phyloP scores from a whole-genome alignment of 352 stramenopile genomes.

The Phytophthora fragariae region DNA sequence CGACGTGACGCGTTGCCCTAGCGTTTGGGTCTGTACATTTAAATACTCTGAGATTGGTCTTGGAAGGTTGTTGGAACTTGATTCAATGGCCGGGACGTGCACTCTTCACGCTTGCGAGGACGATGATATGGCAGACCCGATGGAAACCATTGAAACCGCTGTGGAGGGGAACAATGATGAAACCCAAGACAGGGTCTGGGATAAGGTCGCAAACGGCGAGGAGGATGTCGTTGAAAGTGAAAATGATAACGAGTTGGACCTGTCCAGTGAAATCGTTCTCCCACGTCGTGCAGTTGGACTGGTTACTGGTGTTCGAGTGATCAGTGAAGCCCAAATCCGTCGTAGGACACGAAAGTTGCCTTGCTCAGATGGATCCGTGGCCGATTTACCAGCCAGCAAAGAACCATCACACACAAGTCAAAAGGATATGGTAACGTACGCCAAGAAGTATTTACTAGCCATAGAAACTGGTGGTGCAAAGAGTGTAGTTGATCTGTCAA shows the following conservation, averaged over 20 bases:
- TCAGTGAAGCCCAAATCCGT: constrained; percentile 11
- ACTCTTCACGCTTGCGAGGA: constrained; percentile 3
- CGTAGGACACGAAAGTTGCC: constrained; percentile 7
- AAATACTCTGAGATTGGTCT: constrained; percentile 3
- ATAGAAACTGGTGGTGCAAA: not conserved
- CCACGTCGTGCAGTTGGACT: not conserved
- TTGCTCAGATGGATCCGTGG: not conserved
- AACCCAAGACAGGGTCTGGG: not conserved
- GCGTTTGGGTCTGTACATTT: not conserved
- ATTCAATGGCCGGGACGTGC: not conserved
- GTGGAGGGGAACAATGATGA: not conserved
- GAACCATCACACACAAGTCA: not conserved
- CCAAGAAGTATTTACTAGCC: not conserved
- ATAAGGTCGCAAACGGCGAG: not conserved
- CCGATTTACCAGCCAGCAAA: not conserved
- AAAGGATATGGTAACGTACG: constrained; percentile 1
- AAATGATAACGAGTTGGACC: not conserved
- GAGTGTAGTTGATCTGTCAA: not conserved
- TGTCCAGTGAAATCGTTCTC: not conserved
- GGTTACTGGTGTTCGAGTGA: constrained; percentile 15
- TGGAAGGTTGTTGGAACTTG: not conserved
- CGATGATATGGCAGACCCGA: not conserved
- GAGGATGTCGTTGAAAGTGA: not conserved
- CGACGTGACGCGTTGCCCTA: not conserved
- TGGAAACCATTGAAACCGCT: not conserved